Percentiles rank a stretch among this genome's conserved stretches.
phyloP scores from a whole-genome alignment of 306 rosid genomes.

The Carpinus viminea region DNA sequence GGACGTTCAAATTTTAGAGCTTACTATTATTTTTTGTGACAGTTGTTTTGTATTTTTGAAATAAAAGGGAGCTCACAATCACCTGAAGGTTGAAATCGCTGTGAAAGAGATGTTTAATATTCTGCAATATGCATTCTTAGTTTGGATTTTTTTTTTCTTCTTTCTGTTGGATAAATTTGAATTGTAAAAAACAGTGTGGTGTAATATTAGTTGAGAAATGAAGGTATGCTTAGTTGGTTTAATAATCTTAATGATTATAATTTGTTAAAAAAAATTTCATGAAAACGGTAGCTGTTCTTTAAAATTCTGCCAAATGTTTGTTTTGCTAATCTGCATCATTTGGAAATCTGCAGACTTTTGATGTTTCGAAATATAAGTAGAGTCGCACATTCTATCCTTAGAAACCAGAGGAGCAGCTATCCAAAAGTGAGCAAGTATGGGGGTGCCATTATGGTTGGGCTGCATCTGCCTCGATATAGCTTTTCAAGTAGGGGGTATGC shows the following conservation, averaged over 20 bases:
- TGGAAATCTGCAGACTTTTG: constrained; percentile 61
- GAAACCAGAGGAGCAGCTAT: constrained; percentile 37
- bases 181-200: background rate
- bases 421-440: constrained; percentile 50
- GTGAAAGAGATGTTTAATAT: background rate
- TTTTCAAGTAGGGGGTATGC: constrained; percentile 42
- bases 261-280: background rate
- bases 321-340: constrained; percentile 25
- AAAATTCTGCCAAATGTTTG: constrained; percentile 12
- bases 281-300: background rate
- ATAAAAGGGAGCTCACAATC: background rate
- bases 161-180: background rate
- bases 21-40: background rate
- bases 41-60: background rate
- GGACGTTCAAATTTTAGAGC: background rate
- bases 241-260: background rate
- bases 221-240: constrained; percentile 13
- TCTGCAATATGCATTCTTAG: background rate
- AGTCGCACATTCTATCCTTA: constrained; percentile 45
- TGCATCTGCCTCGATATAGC: constrained; percentile 49
- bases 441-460: constrained; percentile 43
- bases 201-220: background rate
- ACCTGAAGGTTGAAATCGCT: background rate
- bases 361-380: constrained; percentile 57
- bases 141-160: background rate